Evolutionary conservation across 306 rosid genomes (phyloP), one percentile per base, ranked within the genome.

Genomic region (Boehmeria nivea): DNA sequence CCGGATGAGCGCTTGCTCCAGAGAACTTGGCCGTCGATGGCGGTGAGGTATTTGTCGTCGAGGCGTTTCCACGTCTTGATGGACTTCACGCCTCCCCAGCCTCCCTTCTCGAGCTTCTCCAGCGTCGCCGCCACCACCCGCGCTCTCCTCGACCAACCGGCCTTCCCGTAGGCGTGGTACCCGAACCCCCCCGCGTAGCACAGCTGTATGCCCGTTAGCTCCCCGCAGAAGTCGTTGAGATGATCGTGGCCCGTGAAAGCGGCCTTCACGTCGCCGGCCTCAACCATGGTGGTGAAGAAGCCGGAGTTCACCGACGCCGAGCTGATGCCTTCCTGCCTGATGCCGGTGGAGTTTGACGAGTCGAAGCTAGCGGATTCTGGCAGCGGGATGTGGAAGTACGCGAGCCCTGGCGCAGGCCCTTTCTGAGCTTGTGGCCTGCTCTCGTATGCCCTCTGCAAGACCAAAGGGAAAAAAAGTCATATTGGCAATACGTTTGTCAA

Each of bases 121-220:
- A 91, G 75, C 59, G 65, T 65, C 38, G 84, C 98, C 10, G 75
- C 81, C 60, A 91, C 85, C 54, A 87, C 87, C 70, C 96, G 78
- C 3, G 98, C 83, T 63, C 96, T 84, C 78, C 98, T 82, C 8
- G 90, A 5, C 96, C 98, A 91, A 65, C 96, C 96, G 25, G 89
- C 89, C 71, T 87, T 75, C 59, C 96, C 98, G 59, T 91, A 87
- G 16, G 98, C 98, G 67, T 87, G 98, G 80, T 84, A 91, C 51
- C 96, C 96, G 12, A 91, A 91, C 23, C 96, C 98, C 7, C 98
- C 95, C 21, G 61, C 94, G 71, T 87, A 87, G 62, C 98, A 90
- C 44, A 90, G 91, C 3, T 80, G 71, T 51, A 87, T 76, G 19
- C 78, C 84, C 6, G 47, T 76, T 50, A 87, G 75, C 59, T 76